These are phyloP conservation scores for Candida adriatica DNA, from an alignment of 805 yeast genomes.

Conservation along the genomic window DNA sequence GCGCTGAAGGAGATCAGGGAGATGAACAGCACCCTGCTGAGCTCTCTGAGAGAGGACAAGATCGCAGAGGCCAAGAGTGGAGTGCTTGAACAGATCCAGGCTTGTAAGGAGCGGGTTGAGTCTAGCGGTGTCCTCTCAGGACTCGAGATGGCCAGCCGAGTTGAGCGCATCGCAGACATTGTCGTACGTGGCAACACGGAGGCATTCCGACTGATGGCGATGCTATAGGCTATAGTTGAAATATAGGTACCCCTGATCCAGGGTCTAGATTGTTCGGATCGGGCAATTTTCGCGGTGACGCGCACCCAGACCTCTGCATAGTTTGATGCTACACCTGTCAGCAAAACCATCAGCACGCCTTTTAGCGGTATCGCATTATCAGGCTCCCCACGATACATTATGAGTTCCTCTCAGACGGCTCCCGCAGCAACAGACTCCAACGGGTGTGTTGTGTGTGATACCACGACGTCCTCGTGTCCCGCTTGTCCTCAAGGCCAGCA, in stretches of 20 bases:
- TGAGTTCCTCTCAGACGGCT: too few species aligned
- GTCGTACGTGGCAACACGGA: slow-evolving; percentile 16
- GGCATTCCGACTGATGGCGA: slow-evolving; percentile 15
- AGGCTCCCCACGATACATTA: too few species aligned
- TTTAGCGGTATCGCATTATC: too few species aligned
- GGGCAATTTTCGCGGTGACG: too few species aligned
- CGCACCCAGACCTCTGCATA: too few species aligned
- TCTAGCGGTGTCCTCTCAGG: slow-evolving; percentile 5
- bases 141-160: slow-evolving; percentile 7
- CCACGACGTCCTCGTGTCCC: slow-evolving; percentile 43
- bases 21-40: slow-evolving; percentile 10
- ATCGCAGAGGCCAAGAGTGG: slow-evolving; percentile 9
- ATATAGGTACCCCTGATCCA: too few species aligned
- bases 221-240: slow-evolving; percentile 8
- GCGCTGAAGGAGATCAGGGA: slow-evolving; percentile 14
- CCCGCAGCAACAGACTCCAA: slow-evolving; percentile 20
- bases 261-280: too few species aligned
- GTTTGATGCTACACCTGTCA: too few species aligned
- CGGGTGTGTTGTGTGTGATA: slow-evolving; percentile 37
- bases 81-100: neutral
- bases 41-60: slow-evolving; percentile 14
- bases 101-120: slow-evolving; percentile 2
- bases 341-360: too few species aligned
- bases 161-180: slow-evolving; percentile 15
- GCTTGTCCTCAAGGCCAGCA: slow-evolving; percentile 42